Base-by-base conservation (phyloP, 139 green algal genomes). In the Coelastrella sp. region DNA sequence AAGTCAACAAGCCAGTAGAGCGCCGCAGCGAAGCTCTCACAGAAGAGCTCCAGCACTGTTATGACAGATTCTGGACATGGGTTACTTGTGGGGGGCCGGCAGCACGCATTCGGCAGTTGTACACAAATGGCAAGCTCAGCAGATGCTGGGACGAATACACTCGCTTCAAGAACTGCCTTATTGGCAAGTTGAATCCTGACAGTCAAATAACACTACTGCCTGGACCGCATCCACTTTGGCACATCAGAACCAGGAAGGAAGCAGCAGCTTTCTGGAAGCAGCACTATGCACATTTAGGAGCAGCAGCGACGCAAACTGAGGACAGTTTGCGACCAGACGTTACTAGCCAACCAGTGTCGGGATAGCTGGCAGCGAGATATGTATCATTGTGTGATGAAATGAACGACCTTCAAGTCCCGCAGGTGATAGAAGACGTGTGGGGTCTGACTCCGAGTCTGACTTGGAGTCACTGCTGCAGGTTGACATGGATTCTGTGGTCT, bases 1-100 rank as follows among this genome's bases (percentile, higher is more conserved):
- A 62, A 5, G 45, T 86, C 34, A 86, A 86, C 57, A 87, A 87
- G 35, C 82, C 82, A 27, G 82, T 82, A 30, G 82, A 87, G 25
- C 71, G 82, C 17, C 69, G 82, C 38, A 87, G 50, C 27, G 51
- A 87, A 34, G 71, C 71, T 4, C 41, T 87, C 19, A 87, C 38
- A 34, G 69, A 66, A 30, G 82, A 87, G 40, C 11, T 68, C 4
- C 40, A 87, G 3, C 69, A 87, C 71, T 87, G 82, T 45, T 67
- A 75, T 30, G 53, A 23, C 2, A 45, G 69, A 60, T 87, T 87
- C 69, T 87, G 82, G 82, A 76, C 50, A 4, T 87, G 82, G 82
- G 53, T 87, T 5, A 75, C 82, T 5, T 87, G 82, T 64, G 82
- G 82, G 4, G 82, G 82, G 32, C 82, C 82, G 25, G 82, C 50